A percentile compares a stretch with the other conserved stretches of the same genome.
Conservation (phyloP, 352 stramenopile species). For the Thalassiosira exigua region DNA sequence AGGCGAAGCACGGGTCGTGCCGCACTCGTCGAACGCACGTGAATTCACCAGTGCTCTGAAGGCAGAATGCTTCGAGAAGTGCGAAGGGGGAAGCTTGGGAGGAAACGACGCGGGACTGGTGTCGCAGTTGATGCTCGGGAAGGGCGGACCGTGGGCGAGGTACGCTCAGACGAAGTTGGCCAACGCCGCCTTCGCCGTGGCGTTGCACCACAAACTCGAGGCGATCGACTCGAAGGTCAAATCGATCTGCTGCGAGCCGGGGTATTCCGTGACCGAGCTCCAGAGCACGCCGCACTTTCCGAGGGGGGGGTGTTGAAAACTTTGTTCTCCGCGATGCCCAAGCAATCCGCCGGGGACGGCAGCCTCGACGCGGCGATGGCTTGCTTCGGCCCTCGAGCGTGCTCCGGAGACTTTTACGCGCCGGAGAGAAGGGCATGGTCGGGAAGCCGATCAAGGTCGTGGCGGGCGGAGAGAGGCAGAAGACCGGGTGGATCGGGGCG, state of each 20-base stretch:
- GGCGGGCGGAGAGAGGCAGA: slow-evolving; percentile 13
- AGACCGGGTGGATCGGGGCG: slow-evolving; percentile 27
- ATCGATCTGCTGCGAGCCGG: slow-evolving; percentile 25
- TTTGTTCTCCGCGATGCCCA: neutral
- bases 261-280: slow-evolving; percentile 23
- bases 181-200: slow-evolving; percentile 66
- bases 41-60: slow-evolving; percentile 45
- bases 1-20: slow-evolving; percentile 74
- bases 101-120: slow-evolving; percentile 47
- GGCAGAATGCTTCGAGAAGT: slow-evolving; percentile 53
- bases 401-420: slow-evolving; percentile 26
- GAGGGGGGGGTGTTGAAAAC: neutral
- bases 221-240: slow-evolving; percentile 42
- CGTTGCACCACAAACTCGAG: slow-evolving; percentile 61
- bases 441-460: slow-evolving; percentile 34
- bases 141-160: slow-evolving; percentile 44
- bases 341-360: slow-evolving; percentile 29
- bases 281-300: slow-evolving; percentile 17
- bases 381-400: slow-evolving; percentile 22
- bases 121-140: slow-evolving; percentile 28
- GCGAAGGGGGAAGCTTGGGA: slow-evolving; percentile 65
- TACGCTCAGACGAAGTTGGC: slow-evolving; percentile 78
- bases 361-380: slow-evolving; percentile 31
- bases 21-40: slow-evolving; percentile 49
- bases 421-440: slow-evolving; percentile 17